Conservation (phyloP, 441 rosid genomes). For the Euphorbia celastroides region DNA sequence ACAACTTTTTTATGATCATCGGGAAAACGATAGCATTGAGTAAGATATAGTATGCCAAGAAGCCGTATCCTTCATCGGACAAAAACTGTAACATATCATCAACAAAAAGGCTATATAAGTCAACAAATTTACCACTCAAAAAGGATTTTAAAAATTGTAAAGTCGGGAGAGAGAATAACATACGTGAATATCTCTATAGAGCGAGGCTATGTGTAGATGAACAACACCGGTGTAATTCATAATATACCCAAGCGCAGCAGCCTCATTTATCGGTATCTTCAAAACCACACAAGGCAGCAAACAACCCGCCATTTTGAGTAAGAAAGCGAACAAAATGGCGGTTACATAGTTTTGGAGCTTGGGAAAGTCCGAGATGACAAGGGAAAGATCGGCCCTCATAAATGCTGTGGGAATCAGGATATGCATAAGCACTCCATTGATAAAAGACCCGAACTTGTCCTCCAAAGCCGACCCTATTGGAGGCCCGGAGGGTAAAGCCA, state of each 20-base stretch:
- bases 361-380: not conserved
- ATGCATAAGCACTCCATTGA: constrained; percentile 18
- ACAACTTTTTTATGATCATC: constrained; percentile 31
- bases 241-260: constrained; percentile 23
- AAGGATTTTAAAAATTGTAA: too few species aligned
- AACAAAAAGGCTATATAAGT: too few species aligned
- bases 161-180: too few species aligned
- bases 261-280: constrained; percentile 20
- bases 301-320: constrained; percentile 17
- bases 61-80: not conserved
- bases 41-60: constrained; percentile 9
- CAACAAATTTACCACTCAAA: too few species aligned
- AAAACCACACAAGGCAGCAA: constrained; percentile 14
- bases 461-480: constrained; percentile 46
- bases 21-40: constrained; percentile 28
- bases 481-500: constrained; percentile 41
- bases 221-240: constrained; percentile 29
- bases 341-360: constrained; percentile 5
- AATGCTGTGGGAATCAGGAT: constrained; percentile 14
- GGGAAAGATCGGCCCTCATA: constrained; percentile 17
- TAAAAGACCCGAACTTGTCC: constrained; percentile 37
- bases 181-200: not conserved
- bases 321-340: constrained; percentile 9
- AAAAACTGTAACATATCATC: constrained; percentile 18
- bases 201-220: constrained; percentile 6